These are phyloP conservation scores for Geosiphon pyriformis DNA, from an alignment of 192 early-diverging fungal species.

Conservation along the genomic window DNA sequence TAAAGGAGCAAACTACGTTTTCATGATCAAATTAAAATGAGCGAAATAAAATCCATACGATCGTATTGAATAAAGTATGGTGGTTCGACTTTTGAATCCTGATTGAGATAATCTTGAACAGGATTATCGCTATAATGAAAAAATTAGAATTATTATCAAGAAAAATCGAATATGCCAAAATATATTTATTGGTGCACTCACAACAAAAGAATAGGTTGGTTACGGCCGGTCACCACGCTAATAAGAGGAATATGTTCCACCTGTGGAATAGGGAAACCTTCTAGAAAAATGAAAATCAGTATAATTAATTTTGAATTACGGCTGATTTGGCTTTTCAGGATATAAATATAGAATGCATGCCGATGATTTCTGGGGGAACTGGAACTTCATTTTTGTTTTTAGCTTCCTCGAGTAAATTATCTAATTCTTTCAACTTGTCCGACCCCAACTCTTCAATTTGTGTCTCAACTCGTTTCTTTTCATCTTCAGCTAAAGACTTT, in stretches of 20 bases:
- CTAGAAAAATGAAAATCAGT: slow-evolving; percentile 13
- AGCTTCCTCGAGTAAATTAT: slow-evolving; percentile 43
- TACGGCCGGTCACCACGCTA: slow-evolving; percentile 40
- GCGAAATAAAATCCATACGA: slow-evolving; percentile 32
- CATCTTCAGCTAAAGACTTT: slow-evolving; percentile 41
- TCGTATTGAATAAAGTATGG: slow-evolving; percentile 54
- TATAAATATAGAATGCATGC: slow-evolving; percentile 5
- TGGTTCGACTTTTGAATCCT: slow-evolving; percentile 34
- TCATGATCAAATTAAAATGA: not conserved
- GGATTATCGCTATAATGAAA: slow-evolving; percentile 33
- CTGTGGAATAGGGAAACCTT: slow-evolving; percentile 46
- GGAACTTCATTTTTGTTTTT: slow-evolving; percentile 45
- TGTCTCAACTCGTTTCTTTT: slow-evolving; percentile 44
- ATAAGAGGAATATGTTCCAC: slow-evolving; percentile 50
- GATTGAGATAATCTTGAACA: slow-evolving; percentile 46
- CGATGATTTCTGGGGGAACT: slow-evolving; percentile 48
- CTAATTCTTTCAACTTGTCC: slow-evolving; percentile 40
- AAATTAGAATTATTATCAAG: not conserved
- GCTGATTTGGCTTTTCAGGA: not conserved
- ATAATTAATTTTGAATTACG: not conserved
- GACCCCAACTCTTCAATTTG: slow-evolving; percentile 42
- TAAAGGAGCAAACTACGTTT: not conserved
- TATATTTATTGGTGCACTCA: no score
- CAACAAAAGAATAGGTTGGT: slow-evolving; percentile 34
- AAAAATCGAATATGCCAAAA: no score